phyloP scores from a whole-genome alignment of 352 stramenopile species.

The Phytophthora megakarya region DNA sequence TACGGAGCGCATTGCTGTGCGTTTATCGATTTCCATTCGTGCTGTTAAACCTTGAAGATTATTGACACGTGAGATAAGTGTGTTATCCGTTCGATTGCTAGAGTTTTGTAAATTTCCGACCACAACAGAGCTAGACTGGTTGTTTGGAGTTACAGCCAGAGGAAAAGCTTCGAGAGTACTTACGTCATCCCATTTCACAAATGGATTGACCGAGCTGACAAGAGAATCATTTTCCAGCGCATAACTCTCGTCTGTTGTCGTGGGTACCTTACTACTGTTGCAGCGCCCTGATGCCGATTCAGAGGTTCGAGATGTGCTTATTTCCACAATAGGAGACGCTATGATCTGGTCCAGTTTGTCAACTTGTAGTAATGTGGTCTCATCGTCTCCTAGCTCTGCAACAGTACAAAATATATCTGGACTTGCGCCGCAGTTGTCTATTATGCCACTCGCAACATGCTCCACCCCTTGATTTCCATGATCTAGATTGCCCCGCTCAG shows the following conservation, averaged over 20 bases:
- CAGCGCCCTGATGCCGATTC: background rate
- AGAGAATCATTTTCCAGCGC: background rate
- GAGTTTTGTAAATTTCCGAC: background rate
- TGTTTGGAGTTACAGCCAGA: constrained; percentile 15
- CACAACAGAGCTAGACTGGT: background rate
- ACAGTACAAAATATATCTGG: background rate
- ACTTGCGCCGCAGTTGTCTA: background rate
- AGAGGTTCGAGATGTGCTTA: constrained; percentile 5
- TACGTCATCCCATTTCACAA: constrained; percentile 30
- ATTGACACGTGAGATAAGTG: background rate
- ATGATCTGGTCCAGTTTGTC: background rate
- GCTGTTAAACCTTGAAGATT: background rate
- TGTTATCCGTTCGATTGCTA: background rate
- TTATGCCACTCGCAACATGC: background rate
- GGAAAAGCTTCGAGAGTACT: constrained; percentile 26
- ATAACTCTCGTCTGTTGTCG: background rate
- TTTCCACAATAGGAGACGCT: constrained; percentile 23
- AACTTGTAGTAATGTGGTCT: background rate
- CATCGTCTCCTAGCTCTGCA: background rate
- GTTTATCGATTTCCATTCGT: background rate
- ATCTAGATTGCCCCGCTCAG: background rate
- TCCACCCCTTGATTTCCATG: background rate
- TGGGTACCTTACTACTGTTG: background rate
- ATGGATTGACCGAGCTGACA: background rate
- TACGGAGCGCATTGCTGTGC: background rate